Evolutionary conservation across 106 monocot genomes (phyloP), one percentile per base, ranked within the genome.

Genomic region (Acorus calamus): DNA sequence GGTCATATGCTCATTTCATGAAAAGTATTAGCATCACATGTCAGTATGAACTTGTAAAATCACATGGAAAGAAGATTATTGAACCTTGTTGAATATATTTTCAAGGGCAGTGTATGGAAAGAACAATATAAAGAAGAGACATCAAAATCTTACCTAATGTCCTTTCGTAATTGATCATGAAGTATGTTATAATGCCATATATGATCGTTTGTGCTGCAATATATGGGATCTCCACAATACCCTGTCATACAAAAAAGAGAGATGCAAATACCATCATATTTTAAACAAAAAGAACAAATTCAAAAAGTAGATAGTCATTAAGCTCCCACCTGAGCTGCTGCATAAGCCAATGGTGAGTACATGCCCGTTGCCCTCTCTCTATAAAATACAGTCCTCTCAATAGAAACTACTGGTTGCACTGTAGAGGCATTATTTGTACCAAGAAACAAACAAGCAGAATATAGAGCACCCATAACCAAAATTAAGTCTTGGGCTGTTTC

Each of bases 281-380:
- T 28, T 28, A 1, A 4, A 45, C 14, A 68, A 50, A 51, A 2
- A 46, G 14, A 50, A 68, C 44, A 62, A 41, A 5, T 6, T 12
- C 11, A 53, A 8, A 44, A 55, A 48, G 6, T n/a, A 2, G 13
- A 10, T 50, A 62, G 47, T 28, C 28, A 28, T 28, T 28, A 28
- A 49, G 28, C 11, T 44, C 53, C n/a, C 66, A 91, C 90, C 83
- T 91, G 90, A 11, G 86, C 80, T 55, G 62, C 52, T 49, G 90
- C 86, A 78, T 86, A 91, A 14, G 90, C 83, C 57, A 91, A 69
- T 10, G 89, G 45, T 28, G 89, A 86, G 64, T 86, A 90, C 89
- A 86, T 80, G 57, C 74, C 61, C 11, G 83, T 61, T 52, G 86
- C 82, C 59, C 71, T 80, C 66, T 90, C 86, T 56, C 89, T 66